A percentile compares a stretch with the other conserved stretches of the same genome.
Evolutionary conservation across 805 yeast genomes (phyloP).

Genomic region (Tetrapisispora phaffii): DNA sequence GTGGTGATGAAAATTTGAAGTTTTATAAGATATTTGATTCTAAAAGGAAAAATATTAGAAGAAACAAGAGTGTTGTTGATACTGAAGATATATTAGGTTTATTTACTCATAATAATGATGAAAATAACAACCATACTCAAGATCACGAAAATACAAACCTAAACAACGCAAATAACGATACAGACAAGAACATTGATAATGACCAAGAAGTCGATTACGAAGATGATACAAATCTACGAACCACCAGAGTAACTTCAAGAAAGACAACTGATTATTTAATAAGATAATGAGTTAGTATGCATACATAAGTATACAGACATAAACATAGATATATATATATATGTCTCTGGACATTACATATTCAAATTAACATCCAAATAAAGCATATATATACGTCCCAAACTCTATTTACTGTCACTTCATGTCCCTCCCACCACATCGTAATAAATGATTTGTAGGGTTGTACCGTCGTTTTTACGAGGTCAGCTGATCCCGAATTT

Average conservation of each 20-base stretch:
- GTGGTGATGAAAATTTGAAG: conserved; percentile 92
- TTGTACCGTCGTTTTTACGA: no score
- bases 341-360: no score
- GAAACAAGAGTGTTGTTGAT: conserved; percentile 20
- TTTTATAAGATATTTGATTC: conserved; percentile 85
- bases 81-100: conserved; percentile 15
- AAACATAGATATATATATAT: background rate
- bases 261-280: conserved; percentile 20
- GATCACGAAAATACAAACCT: background rate
- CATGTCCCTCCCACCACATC: no score
- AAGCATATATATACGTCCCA: no score
- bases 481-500: no score
- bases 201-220: background rate
- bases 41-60: conserved; percentile 32
- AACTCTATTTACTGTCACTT: no score
- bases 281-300: conserved; percentile 8
- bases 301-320: background rate
- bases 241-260: conserved; percentile 2
- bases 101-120: background rate
- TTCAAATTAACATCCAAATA: no score
- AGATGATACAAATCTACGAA: background rate
- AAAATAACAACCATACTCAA: background rate
- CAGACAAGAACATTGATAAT: background rate
- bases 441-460: no score
- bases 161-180: background rate